Evolutionary conservation across 1,139 yeast genomes (phyloP), one percentile per base, ranked within the genome.

Genomic region (Citeromyces hawaiiensis): DNA sequence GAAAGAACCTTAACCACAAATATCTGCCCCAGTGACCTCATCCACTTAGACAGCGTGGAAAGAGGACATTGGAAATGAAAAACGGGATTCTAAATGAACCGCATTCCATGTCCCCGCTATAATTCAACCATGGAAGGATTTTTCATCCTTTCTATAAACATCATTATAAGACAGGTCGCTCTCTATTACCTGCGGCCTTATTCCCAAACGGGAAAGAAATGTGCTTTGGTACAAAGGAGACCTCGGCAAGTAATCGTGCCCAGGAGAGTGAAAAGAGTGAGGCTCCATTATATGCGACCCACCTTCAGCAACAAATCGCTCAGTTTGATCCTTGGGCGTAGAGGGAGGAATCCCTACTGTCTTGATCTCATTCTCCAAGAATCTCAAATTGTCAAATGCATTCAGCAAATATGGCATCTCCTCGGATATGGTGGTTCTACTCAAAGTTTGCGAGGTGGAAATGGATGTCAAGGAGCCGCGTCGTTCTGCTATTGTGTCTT

Each of bases 401-500:
- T 68, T 56, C 70, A 74, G 61, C 47, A 75, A 56, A 45, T 63
- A 67, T 0, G 82, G 82, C 48, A 75, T 54, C 47, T 73, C 76
- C 29, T 72, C 77, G 2, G 73, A 50, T 4, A 74, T 56, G 2
- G 76, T 66, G 1, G 76, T 64, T 45, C 66, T 68, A 31, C 50
- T 52, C 16, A 50, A 41, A 13, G 49, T 38, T 14, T 50, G 37
- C 8, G 40, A 32, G 10, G 41, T 41, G 8, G 45, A 39, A 8
- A 39, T 29, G 7, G 42, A 37, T 23, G 45, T 35, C 3, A 39
- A 19, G 4, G 40, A 39, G 30, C 31, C 14, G 16, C 40, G 34
- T 14, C 42, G 31, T 13, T 37, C 17, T 33, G 35, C 27, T 25
- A 36, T 11, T 30, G 31, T 13, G 15, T 35, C 30, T 9, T 35